phyloP scores from a whole-genome alignment of 148 eudicot species.

The Rhododendron henanense region DNA sequence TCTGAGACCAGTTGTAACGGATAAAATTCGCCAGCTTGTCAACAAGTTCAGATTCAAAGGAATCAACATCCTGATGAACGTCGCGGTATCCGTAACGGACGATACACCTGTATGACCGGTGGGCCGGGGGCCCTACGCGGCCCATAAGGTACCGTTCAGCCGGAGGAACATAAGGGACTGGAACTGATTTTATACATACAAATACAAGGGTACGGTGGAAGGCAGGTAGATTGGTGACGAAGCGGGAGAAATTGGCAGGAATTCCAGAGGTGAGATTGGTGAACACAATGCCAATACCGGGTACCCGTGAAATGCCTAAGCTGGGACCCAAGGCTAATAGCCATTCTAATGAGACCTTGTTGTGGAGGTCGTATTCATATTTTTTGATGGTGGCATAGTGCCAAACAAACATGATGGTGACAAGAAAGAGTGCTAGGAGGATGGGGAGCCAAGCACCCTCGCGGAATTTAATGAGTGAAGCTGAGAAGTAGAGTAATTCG shows the following conservation, averaged over 20 bases:
- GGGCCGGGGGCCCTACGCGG: constrained; percentile 75
- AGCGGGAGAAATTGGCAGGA: constrained; percentile 86
- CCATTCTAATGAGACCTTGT: constrained; percentile 94
- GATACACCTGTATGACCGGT: constrained; percentile 80
- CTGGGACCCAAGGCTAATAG: constrained; percentile 78
- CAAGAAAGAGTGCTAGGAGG: constrained; percentile 73
- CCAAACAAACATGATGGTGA: constrained; percentile 89
- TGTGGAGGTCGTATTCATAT: constrained; percentile 87
- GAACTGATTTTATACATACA: constrained; percentile 83
- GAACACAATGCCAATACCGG: constrained; percentile 82
- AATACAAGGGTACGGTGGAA: constrained; percentile 76
- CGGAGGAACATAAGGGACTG: constrained; percentile 71
- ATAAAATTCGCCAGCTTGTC: constrained; percentile 61
- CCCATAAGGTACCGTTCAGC: constrained; percentile 80
- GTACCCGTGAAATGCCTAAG: constrained; percentile 81
- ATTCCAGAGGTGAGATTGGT: constrained; percentile 87
- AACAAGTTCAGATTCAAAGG: constrained; percentile 77
- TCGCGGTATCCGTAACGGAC: constrained; percentile 93
- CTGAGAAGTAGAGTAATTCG: constrained; percentile 84
- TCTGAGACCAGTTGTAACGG: constrained; percentile 53
- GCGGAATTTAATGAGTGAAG: constrained; percentile 78
- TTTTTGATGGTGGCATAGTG: constrained; percentile 81
- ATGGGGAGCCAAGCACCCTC: constrained; percentile 98
- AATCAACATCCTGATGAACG: constrained; percentile 81
- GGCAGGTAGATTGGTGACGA: constrained; percentile 92